Percentiles rank a stretch among this genome's conserved stretches.
phyloP scores from a whole-genome alignment of 371 early-diverging fungal genomes.

The Mucor lusitanicus region DNA sequence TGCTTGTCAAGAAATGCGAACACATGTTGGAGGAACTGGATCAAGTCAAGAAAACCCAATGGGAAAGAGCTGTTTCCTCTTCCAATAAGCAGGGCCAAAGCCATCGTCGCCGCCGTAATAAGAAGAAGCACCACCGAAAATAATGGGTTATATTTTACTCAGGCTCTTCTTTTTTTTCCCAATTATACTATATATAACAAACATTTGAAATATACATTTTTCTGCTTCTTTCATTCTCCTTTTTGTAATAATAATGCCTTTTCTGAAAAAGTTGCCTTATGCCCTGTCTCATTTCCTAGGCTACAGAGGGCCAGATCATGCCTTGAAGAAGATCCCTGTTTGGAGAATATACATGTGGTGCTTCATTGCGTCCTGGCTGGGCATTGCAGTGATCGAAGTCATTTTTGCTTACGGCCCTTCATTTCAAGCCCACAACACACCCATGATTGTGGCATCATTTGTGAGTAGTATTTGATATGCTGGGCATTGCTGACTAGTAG shows the following conservation, averaged over 20 bases:
- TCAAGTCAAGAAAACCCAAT: conserved; percentile 41
- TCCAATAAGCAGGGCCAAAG: neutral
- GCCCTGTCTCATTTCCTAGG: conserved; percentile 25
- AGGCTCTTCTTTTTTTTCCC: neutral
- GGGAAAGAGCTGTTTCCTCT: conserved; percentile 24
- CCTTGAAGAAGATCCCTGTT: conserved; percentile 14
- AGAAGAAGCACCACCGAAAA: neutral
- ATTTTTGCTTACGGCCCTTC: conserved; percentile 29
- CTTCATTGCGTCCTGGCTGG: conserved; percentile 51
- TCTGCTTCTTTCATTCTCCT: neutral
- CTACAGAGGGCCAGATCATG: conserved; percentile 13
- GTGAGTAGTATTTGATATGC: too few species aligned
- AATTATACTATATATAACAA: neutral
- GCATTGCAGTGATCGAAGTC: conserved; percentile 40
- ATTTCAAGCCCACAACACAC: conserved; percentile 30
- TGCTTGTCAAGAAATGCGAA: conserved; percentile 36
- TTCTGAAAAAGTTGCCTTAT: conserved; percentile 17
- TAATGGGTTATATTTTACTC: neutral
- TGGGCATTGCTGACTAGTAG: too few species aligned
- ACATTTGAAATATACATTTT: neutral
- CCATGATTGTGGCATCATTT: conserved; percentile 50
- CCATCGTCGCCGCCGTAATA: neutral
- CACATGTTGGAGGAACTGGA: conserved; percentile 34
- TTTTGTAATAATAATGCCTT: neutral
- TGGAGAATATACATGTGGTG: conserved; percentile 46